Conservation (phyloP, 2,329 filamentous ascomycete genomes). For the Penicillium sumatraense region DNA sequence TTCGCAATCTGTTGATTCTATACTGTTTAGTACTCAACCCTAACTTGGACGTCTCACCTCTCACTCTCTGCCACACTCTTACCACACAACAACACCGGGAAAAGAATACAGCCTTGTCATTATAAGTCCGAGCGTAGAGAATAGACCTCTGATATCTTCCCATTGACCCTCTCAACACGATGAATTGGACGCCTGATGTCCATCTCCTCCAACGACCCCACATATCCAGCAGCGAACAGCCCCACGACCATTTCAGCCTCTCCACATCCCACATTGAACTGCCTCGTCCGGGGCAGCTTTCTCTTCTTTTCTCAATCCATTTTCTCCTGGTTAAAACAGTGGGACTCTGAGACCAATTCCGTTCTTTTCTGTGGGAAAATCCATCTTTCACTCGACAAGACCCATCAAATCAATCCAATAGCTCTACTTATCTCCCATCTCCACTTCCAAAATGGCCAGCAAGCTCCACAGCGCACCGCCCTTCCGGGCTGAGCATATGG, state of each 20-base stretch:
- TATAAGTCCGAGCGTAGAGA: no score
- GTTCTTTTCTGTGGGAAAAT: background rate
- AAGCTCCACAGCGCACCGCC: slow-evolving; percentile 26
- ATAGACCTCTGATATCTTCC: no score
- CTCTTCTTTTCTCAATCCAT: background rate
- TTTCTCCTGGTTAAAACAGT: background rate
- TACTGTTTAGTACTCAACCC: no score
- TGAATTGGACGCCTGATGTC: background rate
- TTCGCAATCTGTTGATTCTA: no score
- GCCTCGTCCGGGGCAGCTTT: background rate
- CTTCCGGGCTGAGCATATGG: slow-evolving; percentile 30
- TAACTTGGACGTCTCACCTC: no score
- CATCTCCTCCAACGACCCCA: background rate
- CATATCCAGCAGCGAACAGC: background rate
- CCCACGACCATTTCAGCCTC: slow-evolving; percentile 1
- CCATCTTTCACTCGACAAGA: background rate
- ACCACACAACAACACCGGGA: no score
- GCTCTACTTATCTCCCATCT: background rate
- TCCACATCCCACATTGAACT: background rate
- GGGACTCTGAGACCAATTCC: background rate
- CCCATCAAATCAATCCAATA: background rate
- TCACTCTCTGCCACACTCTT: no score
- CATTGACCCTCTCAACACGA: no score
- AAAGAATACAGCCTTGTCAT: no score
- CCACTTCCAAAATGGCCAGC: slow-evolving; percentile 11